Conservation (phyloP, 1,139 yeast genomes). For the Saccharomyces hybrid region DNA sequence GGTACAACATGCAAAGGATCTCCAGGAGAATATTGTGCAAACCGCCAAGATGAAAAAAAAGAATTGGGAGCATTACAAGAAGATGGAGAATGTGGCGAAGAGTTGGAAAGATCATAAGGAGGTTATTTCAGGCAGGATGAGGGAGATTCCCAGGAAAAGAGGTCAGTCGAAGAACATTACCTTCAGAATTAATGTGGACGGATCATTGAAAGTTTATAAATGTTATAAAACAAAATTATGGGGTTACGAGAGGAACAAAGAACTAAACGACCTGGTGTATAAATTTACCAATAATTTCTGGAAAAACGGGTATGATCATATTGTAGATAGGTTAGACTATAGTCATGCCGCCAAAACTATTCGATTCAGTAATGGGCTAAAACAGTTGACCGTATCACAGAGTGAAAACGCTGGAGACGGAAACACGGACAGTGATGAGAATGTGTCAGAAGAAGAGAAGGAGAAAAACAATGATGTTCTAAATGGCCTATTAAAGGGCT, state of each 20-base stretch:
- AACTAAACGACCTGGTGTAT: slow-evolving; percentile 54
- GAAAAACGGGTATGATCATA: slow-evolving; percentile 78
- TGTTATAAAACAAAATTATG: slow-evolving; percentile 72
- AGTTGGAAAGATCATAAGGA: slow-evolving; percentile 39
- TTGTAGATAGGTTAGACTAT: slow-evolving; percentile 50
- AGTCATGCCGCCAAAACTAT: slow-evolving; percentile 14
- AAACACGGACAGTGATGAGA: slow-evolving; percentile 25
- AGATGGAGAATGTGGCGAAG: slow-evolving; percentile 37
- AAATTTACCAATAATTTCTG: slow-evolving; percentile 50
- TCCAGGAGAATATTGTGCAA: slow-evolving; percentile 22
- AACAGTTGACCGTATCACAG: slow-evolving; percentile 16
- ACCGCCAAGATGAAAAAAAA: slow-evolving; percentile 31
- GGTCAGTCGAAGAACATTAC: slow-evolving; percentile 43
- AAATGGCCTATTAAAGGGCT: slow-evolving; percentile 44
- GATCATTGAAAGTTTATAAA: slow-evolving; percentile 50
- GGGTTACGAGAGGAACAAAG: slow-evolving; percentile 74
- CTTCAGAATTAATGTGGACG: slow-evolving; percentile 56
- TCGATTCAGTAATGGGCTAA: slow-evolving; percentile 15
- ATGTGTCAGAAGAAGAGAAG: slow-evolving; percentile 27
- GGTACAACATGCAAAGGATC: slow-evolving; percentile 35
- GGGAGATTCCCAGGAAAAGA: slow-evolving; percentile 48
- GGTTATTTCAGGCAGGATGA: slow-evolving; percentile 54
- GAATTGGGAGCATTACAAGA: slow-evolving; percentile 36
- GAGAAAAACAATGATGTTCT: slow-evolving; percentile 42
- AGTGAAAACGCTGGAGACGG: slow-evolving; percentile 24